A percentile compares a stretch with the other conserved stretches of the same genome.
Evolutionary conservation across 805 yeast species (phyloP).

Genomic region (Nakazawaea siamensis): DNA sequence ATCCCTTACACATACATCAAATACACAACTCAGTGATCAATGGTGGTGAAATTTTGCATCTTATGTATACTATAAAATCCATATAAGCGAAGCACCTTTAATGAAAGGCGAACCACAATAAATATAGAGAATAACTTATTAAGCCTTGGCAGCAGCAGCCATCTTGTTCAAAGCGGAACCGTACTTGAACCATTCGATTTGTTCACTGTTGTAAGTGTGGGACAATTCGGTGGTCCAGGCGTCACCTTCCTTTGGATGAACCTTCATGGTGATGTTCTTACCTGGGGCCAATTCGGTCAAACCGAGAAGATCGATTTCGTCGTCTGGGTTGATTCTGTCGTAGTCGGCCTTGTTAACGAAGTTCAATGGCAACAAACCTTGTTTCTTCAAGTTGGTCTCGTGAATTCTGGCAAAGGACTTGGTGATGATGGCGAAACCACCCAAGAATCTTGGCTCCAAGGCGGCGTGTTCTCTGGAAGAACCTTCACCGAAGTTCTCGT

Average conservation of each 20-base stretch:
- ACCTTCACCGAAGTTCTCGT: conserved; percentile 99
- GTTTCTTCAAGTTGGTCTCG: conserved; percentile 99
- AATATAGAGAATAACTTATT: not conserved
- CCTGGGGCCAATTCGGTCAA: conserved; percentile 86
- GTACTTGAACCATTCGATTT: conserved; percentile 97
- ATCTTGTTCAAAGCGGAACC: conserved; percentile 99
- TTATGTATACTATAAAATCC: too few species aligned
- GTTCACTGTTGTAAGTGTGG: conserved; percentile 95
- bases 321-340: conserved; percentile 88
- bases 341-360: conserved; percentile 84
- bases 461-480: conserved; percentile 99
- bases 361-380: conserved; percentile 96
- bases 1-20: too few species aligned
- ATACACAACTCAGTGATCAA: too few species aligned
- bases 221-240: conserved; percentile 88
- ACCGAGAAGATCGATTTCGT: conserved; percentile 82
- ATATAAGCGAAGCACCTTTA: too few species aligned
- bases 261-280: conserved; percentile 75
- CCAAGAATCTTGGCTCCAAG: conserved; percentile 97
- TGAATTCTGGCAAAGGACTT: conserved; percentile 98
- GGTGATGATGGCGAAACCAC: conserved; percentile 96
- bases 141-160: conserved; percentile 17
- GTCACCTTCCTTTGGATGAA: conserved; percentile 62
- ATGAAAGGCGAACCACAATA: too few species aligned
- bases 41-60: too few species aligned